phyloP scores from a whole-genome alignment of 805 yeast species.

The Teunomyces tritomae region DNA sequence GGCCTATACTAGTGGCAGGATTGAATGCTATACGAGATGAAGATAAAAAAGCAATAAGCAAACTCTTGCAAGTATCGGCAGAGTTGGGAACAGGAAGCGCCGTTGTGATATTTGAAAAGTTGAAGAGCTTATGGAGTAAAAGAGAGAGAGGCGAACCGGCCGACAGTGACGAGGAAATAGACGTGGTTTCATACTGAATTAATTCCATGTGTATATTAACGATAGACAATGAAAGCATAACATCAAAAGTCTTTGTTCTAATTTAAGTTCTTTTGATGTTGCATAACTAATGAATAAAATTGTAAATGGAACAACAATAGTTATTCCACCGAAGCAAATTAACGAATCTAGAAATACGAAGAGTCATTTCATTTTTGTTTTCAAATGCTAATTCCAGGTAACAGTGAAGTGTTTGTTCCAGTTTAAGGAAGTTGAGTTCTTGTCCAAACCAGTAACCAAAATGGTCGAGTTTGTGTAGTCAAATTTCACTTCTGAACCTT shows the following conservation, averaged over 20 bases:
- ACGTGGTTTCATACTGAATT: background rate
- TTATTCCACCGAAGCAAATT: background rate
- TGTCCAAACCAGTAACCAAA: conserved; percentile 15
- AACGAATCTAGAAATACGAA: background rate
- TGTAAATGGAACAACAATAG: background rate
- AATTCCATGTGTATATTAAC: background rate
- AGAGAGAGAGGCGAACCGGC: conserved; percentile 9
- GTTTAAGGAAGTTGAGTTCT: conserved; percentile 11
- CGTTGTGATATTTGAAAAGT: conserved; percentile 11
- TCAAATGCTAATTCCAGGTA: conserved; percentile 11
- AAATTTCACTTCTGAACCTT: conserved; percentile 11
- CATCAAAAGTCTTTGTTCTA: no score
- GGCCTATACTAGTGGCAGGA: conserved; percentile 24
- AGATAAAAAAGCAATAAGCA: conserved; percentile 11
- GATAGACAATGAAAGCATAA: background rate
- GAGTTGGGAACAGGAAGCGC: conserved; percentile 20
- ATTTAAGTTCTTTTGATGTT: no score
- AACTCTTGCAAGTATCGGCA: conserved; percentile 12
- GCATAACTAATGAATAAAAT: no score
- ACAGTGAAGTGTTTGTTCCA: conserved; percentile 14
- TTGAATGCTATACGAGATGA: conserved; percentile 12
- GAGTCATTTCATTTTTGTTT: background rate
- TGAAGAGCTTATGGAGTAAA: conserved; percentile 14
- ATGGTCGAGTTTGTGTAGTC: conserved; percentile 14
- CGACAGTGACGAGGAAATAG: conserved; percentile 10